Evolutionary conservation across 1,139 yeast species (phyloP), one percentile per base, ranked within the genome.

Genomic region (Yamadazyma taylorii): DNA sequence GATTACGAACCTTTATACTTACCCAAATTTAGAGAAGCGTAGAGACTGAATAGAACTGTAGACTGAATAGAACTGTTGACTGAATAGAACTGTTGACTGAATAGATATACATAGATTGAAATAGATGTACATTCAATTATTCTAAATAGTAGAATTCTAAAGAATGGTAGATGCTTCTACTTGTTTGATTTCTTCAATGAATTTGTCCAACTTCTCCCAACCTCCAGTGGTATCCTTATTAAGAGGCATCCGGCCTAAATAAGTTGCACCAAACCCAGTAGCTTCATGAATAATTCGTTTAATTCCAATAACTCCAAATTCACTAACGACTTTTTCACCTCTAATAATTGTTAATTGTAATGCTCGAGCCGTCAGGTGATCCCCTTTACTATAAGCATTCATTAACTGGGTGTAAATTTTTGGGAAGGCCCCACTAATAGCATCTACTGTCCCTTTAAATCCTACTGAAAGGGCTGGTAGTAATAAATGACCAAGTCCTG

Each of bases 351-450:
- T 36, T 22, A 47, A 46, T 35, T 56, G 61, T 24, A 56, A 46
- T 26, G 36, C 38, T 21, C 40, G 37, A 15, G 61, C 59, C 11
- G 39, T 41, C 24, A 43, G 36, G 14, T 34, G 30, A 25, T 55
- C 49, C 3, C 55, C 56, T 17, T 38, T 40, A 13, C 53, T 47
- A 35, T 38, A 53, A 3, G 52, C 49, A 21, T 46, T 38, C 34
- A 52, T 48, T 26, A 56, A 44, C n/a, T 36, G 41, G 14, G 51
- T 48, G 37, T 66, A 62, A 4, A 66, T 54, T 52, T 69, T 68
- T 37, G 78, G 78, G 59, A 60, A 72, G 2, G 74, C 75, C 24
- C 75, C 76, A 14, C 52, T 42, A 33, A 56, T 48, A 4, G 58
- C 61, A 47, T 57, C 61, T 10, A 57, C 54, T 9, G 58, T 50